phyloP scores from a whole-genome alignment of 441 rosid genomes.

The Flueggea neowawraea region DNA sequence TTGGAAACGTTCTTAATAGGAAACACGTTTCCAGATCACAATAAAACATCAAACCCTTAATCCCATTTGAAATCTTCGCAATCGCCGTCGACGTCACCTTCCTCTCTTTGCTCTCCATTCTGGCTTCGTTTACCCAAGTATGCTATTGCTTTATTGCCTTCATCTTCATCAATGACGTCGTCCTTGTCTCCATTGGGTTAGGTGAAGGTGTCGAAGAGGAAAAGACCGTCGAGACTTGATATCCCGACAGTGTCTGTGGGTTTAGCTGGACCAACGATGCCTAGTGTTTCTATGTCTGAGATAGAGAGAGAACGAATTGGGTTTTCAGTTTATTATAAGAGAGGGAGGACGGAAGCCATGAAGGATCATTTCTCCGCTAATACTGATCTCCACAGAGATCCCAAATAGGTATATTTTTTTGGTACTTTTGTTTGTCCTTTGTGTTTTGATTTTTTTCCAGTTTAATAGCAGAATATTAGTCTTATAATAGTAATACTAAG shows the following conservation, averaged over 20 bases:
- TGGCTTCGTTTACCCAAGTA: constrained; percentile 21
- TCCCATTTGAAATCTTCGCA: constrained; percentile 40
- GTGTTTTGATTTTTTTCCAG: no score
- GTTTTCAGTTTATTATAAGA: constrained; percentile 74
- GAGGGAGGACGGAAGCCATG: constrained; percentile 79
- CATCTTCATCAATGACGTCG: constrained; percentile 17
- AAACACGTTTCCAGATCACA: no score
- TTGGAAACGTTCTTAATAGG: no score
- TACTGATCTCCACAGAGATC: constrained; percentile 35
- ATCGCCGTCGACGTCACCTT: constrained; percentile 29
- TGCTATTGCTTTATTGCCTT: no score
- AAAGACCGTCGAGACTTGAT: constrained; percentile 68
- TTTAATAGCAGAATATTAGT: no score
- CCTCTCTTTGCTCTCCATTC: constrained; percentile 24
- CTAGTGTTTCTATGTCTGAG: constrained; percentile 32
- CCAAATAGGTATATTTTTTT: constrained; percentile 57
- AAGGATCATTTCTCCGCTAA: constrained; percentile 73
- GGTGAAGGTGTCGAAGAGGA: constrained; percentile 51
- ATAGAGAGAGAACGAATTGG: constrained; percentile 45
- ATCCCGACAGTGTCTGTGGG: constrained; percentile 35
- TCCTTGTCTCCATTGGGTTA: constrained; percentile 2
- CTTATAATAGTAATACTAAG: no score
- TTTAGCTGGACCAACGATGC: constrained; percentile 21
- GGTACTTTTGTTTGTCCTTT: no score
- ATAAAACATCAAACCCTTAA: constrained; percentile 35